A percentile compares a stretch with the other conserved stretches of the same genome.
Conservation (phyloP, 2,329 filamentous ascomycete species). For the Incumbomyces lentus region DNA sequence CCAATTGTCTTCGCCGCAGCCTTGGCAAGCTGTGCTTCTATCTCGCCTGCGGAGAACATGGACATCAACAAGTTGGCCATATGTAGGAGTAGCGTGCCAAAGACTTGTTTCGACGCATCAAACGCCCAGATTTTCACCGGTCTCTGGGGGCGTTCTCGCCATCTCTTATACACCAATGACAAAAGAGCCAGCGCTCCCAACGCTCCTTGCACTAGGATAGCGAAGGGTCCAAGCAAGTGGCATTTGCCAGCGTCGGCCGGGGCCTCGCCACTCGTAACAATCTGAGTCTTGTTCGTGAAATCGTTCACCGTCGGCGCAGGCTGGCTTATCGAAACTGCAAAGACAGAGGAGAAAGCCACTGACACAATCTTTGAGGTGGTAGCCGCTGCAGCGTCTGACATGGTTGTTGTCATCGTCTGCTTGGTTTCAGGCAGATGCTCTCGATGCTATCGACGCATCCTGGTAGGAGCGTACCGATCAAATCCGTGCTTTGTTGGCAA, state of each 20-base stretch:
- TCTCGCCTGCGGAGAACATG: conserved; percentile 81
- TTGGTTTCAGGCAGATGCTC: not conserved
- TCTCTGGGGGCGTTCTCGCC: conserved; percentile 80
- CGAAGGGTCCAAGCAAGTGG: conserved; percentile 78
- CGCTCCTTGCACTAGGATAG: conserved; percentile 77
- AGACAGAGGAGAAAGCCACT: too few relatives aligned
- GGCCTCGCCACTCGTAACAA: conserved; percentile 14
- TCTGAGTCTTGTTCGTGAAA: too few relatives aligned
- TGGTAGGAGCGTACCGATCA: too few relatives aligned
- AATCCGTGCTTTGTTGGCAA: too few relatives aligned
- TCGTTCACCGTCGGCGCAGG: not conserved
- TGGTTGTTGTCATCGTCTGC: too few relatives aligned
- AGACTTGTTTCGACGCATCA: conserved; percentile 93
- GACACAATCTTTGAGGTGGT: not conserved
- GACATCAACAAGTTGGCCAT: conserved; percentile 92
- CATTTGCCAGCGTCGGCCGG: conserved; percentile 61
- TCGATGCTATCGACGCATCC: not conserved
- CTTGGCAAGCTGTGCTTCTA: conserved; percentile 37
- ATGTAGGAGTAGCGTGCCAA: conserved; percentile 84
- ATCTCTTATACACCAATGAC: conserved; percentile 85
- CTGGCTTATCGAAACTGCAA: not conserved
- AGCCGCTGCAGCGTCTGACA: not conserved
- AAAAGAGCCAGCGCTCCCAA: conserved; percentile 74
- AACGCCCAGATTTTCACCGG: conserved; percentile 97
- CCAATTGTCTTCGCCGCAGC: conserved; percentile 27